A percentile compares a stretch with the other conserved stretches of the same genome.
Conservation (phyloP, 2,329 filamentous ascomycete species). For the Neopestalotiopsis clavispora region DNA sequence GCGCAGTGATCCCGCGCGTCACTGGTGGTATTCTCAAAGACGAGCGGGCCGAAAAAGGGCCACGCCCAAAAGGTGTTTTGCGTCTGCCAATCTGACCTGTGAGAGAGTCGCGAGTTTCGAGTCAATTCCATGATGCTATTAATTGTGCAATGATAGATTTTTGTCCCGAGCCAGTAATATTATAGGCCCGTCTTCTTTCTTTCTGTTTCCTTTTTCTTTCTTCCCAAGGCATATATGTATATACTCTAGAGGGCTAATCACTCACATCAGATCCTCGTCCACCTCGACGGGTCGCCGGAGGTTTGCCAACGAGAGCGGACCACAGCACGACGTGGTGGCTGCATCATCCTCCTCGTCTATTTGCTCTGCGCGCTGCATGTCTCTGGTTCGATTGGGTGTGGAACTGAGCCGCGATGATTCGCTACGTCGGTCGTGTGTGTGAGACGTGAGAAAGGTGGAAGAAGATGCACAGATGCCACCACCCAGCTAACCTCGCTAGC, state of each 20-base stretch:
- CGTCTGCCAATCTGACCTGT: slow-evolving; percentile 28
- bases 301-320: slow-evolving; percentile 37
- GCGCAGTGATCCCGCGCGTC: slow-evolving; percentile 81
- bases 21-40: slow-evolving; percentile 76
- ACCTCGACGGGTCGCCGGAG: slow-evolving; percentile 51
- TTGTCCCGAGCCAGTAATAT: too few relatives aligned
- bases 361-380: slow-evolving; percentile 12
- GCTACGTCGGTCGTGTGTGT: neutral
- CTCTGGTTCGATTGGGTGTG: neutral
- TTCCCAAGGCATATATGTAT: neutral
- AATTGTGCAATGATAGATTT: neutral
- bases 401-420: neutral
- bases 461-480: too few relatives aligned
- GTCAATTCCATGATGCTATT: neutral
- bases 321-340: slow-evolving; percentile 40
- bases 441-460: too few relatives aligned
- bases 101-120: too few relatives aligned
- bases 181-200: too few relatives aligned
- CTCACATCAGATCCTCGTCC: slow-evolving; percentile 42
- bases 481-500: too few relatives aligned
- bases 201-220: too few relatives aligned
- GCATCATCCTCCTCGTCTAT: slow-evolving; percentile 5
- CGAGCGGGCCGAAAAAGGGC: slow-evolving; percentile 68
- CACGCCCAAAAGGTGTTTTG: slow-evolving; percentile 59
- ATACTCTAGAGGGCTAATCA: neutral